A percentile compares a stretch with the other conserved stretches of the same genome.
phyloP scores from a whole-genome alignment of 192 early-diverging fungal species.

The Polychytrium aggregatum region DNA sequence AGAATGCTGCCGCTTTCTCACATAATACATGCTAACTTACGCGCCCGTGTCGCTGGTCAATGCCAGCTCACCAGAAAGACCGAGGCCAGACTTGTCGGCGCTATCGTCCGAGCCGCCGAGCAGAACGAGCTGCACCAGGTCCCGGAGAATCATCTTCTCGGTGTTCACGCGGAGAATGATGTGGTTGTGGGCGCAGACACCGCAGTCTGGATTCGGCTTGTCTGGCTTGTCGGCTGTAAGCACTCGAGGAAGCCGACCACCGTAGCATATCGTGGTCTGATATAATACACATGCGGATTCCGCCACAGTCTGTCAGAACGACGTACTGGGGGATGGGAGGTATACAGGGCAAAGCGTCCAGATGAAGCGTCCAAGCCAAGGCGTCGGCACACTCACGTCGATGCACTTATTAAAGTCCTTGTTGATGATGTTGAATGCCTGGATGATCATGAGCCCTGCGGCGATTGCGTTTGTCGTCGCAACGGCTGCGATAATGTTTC shows the following conservation, averaged over 20 bases:
- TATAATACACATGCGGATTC: constrained; percentile 44
- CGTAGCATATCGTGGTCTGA: no score
- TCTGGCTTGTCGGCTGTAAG: constrained; percentile 52
- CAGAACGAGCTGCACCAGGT: constrained; percentile 46
- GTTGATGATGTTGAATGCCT: constrained; percentile 66
- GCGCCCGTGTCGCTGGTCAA: constrained; percentile 22
- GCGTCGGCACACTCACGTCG: constrained; percentile 6
- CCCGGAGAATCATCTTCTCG: constrained; percentile 47
- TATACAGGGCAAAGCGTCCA: neutral
- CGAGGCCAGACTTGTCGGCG: constrained; percentile 20
- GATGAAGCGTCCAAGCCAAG: neutral
- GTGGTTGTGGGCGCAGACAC: constrained; percentile 58
- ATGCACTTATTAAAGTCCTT: constrained; percentile 21
- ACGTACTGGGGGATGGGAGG: neutral
- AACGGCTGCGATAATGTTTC: constrained; percentile 96
- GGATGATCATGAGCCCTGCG: constrained; percentile 85
- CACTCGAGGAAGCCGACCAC: no score
- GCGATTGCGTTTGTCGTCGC: constrained; percentile 97
- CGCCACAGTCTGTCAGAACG: constrained; percentile 31
- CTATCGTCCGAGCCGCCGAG: constrained; percentile 15
- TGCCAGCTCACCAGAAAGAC: constrained; percentile 59
- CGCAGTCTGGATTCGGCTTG: constrained; percentile 63
- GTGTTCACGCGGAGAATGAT: constrained; percentile 50
- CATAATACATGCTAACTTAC: neutral
- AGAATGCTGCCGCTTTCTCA: neutral